Percentiles rank a stretch among this genome's conserved stretches.
Conservation (phyloP, 1,284 basidiomycete species). For the Sphagnurus paluster region DNA sequence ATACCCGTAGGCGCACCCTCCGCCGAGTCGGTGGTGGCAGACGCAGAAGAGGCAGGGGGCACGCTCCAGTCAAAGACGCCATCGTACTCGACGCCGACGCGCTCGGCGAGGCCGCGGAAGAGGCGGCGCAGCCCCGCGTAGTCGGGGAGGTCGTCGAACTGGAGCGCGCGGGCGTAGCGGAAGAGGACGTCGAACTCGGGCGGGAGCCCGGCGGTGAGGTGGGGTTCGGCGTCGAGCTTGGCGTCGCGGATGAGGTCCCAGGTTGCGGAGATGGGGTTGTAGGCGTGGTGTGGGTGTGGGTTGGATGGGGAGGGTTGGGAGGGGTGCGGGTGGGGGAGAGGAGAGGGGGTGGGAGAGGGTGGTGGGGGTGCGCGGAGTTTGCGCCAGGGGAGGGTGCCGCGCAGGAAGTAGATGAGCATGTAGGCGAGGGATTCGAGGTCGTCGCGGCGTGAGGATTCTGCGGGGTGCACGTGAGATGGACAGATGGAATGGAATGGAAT, state of each 20-base stretch:
- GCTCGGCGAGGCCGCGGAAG: conserved; percentile 65
- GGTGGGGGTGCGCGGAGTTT: conserved; percentile 66
- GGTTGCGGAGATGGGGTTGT: conserved; percentile 74
- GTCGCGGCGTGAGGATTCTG: conserved; percentile 86
- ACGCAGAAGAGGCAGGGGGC: too few species aligned
- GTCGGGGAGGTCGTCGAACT: conserved; percentile 90
- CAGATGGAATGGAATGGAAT: not conserved
- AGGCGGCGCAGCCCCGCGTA: conserved; percentile 84
- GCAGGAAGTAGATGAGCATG: conserved; percentile 91
- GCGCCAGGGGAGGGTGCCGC: conserved; percentile 89
- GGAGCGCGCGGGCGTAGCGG: conserved; percentile 79
- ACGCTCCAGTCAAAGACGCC: conserved; percentile 52
- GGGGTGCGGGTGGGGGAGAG: conserved; percentile 37
- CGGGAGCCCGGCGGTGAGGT: conserved; percentile 82
- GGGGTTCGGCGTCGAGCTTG: conserved; percentile 60
- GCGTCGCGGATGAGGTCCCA: conserved; percentile 75
- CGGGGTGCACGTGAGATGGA: conserved; percentile 2
- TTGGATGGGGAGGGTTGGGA: conserved; percentile 14
- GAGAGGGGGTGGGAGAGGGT: conserved; percentile 48
- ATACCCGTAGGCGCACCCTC: too few species aligned
- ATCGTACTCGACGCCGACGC: conserved; percentile 56
- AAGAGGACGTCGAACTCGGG: conserved; percentile 88
- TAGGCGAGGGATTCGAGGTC: conserved; percentile 92
- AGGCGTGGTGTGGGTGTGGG: conserved; percentile 26
- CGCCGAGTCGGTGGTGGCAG: too few species aligned